Percentiles rank a stretch among this genome's conserved stretches.
Conservation (phyloP, 2,329 filamentous ascomycete species). For the Emydomyces testavorans region DNA sequence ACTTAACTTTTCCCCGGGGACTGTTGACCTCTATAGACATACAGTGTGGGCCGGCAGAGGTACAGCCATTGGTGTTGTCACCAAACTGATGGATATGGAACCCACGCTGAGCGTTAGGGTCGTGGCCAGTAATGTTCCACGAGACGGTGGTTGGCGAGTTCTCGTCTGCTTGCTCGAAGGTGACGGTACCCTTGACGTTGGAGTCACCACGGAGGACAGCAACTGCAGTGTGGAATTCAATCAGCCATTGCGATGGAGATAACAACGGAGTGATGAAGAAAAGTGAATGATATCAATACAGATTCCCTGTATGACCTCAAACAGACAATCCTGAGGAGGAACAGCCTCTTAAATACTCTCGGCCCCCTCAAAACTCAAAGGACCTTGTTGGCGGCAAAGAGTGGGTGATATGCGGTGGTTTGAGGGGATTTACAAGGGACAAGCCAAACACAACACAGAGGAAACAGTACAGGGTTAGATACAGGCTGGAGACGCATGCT, state of each 20-base stretch:
- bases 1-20: not conserved
- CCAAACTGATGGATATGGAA: slow-evolving; percentile 99
- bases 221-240: slow-evolving; percentile 47
- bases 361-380: slow-evolving; percentile 2
- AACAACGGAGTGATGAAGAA: not conserved
- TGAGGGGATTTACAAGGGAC: slow-evolving; percentile 11
- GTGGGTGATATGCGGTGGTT: slow-evolving; percentile 3
- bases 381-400: slow-evolving; percentile 10
- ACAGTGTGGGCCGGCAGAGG: slow-evolving; percentile 96
- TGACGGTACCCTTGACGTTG: slow-evolving; percentile 84
- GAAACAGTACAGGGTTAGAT: slow-evolving; percentile 5
- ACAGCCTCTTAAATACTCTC: slow-evolving; percentile 6
- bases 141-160: slow-evolving; percentile 69
- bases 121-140: slow-evolving; percentile 86
- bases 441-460: not conserved
- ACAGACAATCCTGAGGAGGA: not conserved
- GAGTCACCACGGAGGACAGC: slow-evolving; percentile 96
- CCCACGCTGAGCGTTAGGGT: slow-evolving; percentile 90
- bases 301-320: not conserved
- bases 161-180: slow-evolving; percentile 87
- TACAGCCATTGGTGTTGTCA: slow-evolving; percentile 99
- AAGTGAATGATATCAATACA: not conserved
- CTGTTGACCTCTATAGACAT: slow-evolving; percentile 35
- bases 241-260: not conserved
- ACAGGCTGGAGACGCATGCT: slow-evolving; percentile 6